Conservation (phyloP, 371 early-diverging fungal species). For the Chytridiales sp. region DNA sequence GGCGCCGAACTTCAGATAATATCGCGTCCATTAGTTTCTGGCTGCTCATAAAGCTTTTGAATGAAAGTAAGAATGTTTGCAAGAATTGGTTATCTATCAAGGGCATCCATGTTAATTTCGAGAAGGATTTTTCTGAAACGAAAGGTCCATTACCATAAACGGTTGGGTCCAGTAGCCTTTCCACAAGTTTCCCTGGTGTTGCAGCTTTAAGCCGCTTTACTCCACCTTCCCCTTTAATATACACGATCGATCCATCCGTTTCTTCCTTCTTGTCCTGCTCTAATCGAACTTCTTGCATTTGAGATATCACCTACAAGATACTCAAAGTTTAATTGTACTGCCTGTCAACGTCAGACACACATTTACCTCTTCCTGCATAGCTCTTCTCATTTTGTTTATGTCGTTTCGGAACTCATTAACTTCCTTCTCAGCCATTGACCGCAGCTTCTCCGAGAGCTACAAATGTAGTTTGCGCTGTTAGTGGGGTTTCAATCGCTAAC, state of each 20-base stretch:
- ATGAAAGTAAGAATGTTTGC: constrained; percentile 51
- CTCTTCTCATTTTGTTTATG: constrained; percentile 40
- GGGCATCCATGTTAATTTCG: neutral
- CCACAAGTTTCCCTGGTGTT: constrained; percentile 49
- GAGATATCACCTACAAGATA: constrained; percentile 33
- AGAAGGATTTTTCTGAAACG: neutral
- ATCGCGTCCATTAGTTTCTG: constrained; percentile 38
- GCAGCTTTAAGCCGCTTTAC: constrained; percentile 46
- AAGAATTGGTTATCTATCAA: constrained; percentile 48
- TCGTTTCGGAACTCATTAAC: constrained; percentile 41
- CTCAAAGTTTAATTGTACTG: constrained; percentile 14
- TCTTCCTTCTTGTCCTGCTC: constrained; percentile 51
- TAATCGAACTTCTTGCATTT: constrained; percentile 33
- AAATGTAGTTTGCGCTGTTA: neutral
- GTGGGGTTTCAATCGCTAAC: constrained; percentile 11
- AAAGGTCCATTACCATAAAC: constrained; percentile 38
- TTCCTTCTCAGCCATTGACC: constrained; percentile 43
- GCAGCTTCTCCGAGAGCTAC: constrained; percentile 45
- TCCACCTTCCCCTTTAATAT: constrained; percentile 43
- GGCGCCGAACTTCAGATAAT: constrained; percentile 19
- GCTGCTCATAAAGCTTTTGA: constrained; percentile 40
- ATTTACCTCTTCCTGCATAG: constrained; percentile 41
- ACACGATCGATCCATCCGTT: constrained; percentile 39
- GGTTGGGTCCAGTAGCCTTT: constrained; percentile 49
- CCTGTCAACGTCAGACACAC: neutral